phyloP scores from a whole-genome alignment of 108 stramenopile species.

The Pseudonitzschia multistriata region DNA sequence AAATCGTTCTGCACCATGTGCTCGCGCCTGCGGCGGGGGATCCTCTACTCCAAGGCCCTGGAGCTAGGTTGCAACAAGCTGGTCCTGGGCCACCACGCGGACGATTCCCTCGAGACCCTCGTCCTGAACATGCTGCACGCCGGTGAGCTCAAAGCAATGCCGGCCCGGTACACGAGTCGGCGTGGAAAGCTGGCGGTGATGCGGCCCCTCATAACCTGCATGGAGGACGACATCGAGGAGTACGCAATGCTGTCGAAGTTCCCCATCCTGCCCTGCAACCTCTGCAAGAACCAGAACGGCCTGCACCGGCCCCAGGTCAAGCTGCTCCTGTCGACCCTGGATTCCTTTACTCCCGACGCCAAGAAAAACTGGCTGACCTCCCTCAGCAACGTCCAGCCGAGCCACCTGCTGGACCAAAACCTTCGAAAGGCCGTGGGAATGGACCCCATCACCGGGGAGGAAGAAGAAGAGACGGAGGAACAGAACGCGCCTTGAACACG shows the following conservation, averaged over 20 bases:
- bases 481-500: slow-evolving; percentile 11
- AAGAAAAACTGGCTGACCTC: slow-evolving; percentile 43
- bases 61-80: slow-evolving; percentile 40
- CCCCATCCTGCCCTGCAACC: slow-evolving; percentile 55
- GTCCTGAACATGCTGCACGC: slow-evolving; percentile 50
- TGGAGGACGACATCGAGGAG: slow-evolving; percentile 40
- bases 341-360: slow-evolving; percentile 37
- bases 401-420: slow-evolving; percentile 42
- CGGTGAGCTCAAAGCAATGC: slow-evolving; percentile 47
- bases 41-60: slow-evolving; percentile 40
- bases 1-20: slow-evolving; percentile 50
- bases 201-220: slow-evolving; percentile 41
- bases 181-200: slow-evolving; percentile 39
- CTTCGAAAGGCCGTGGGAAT: slow-evolving; percentile 43
- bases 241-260: slow-evolving; percentile 32
- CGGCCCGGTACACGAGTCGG: slow-evolving; percentile 43
- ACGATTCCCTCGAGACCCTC: slow-evolving; percentile 55
- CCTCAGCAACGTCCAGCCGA: slow-evolving; percentile 40
- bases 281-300: slow-evolving; percentile 49
- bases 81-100: slow-evolving; percentile 48
- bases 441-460: slow-evolving; percentile 47
- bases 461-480: slow-evolving; percentile 14
- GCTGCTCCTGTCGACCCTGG: slow-evolving; percentile 31
- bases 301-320: slow-evolving; percentile 48
- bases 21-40: slow-evolving; percentile 37